Conservation (phyloP, 495 filamentous ascomycete genomes). For the Talaromyces liani region DNA sequence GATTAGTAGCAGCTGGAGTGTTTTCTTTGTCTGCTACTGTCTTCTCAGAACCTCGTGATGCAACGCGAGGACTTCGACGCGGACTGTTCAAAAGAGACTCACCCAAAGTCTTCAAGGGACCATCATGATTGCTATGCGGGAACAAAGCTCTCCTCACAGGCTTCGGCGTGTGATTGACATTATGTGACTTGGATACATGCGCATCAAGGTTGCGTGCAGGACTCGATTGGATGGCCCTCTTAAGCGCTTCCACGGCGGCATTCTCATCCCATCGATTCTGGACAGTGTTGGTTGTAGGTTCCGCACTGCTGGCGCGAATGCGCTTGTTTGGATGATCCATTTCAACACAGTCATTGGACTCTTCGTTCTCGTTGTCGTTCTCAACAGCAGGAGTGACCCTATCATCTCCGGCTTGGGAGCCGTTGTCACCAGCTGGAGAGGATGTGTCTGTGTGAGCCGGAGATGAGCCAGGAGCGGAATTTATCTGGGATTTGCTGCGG, state of each 20-base stretch:
- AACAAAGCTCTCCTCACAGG: slow-evolving; percentile 74
- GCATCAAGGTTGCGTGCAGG: slow-evolving; percentile 58
- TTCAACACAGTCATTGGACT: slow-evolving; percentile 20
- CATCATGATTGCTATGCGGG: slow-evolving; percentile 51
- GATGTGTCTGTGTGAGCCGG: slow-evolving; percentile 37
- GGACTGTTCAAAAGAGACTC: slow-evolving; percentile 51
- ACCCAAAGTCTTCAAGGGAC: slow-evolving; percentile 49
- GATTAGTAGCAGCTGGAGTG: slow-evolving; percentile 21
- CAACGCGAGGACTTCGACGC: slow-evolving; percentile 38
- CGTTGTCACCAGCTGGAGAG: slow-evolving; percentile 20
- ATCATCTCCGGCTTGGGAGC: slow-evolving; percentile 29
- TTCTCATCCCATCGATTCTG: slow-evolving; percentile 39
- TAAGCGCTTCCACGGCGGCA: slow-evolving; percentile 50
- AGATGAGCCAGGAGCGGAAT: slow-evolving; percentile 28
- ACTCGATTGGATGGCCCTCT: slow-evolving; percentile 62
- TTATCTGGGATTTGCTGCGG: slow-evolving; percentile 25
- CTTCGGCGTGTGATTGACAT: slow-evolving; percentile 53
- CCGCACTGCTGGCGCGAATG: slow-evolving; percentile 34
- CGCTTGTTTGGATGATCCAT: slow-evolving; percentile 27
- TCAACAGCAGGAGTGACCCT: slow-evolving; percentile 29
- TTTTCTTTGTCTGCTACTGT: slow-evolving; percentile 43
- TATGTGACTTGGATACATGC: slow-evolving; percentile 28
- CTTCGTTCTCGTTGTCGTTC: slow-evolving; percentile 16
- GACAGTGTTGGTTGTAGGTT: slow-evolving; percentile 25
- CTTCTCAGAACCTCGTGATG: slow-evolving; percentile 27